These are phyloP conservation scores for Nymphaea thermarum DNA, from an alignment of 164 flowering plant genomes.

Conservation along the genomic window DNA sequence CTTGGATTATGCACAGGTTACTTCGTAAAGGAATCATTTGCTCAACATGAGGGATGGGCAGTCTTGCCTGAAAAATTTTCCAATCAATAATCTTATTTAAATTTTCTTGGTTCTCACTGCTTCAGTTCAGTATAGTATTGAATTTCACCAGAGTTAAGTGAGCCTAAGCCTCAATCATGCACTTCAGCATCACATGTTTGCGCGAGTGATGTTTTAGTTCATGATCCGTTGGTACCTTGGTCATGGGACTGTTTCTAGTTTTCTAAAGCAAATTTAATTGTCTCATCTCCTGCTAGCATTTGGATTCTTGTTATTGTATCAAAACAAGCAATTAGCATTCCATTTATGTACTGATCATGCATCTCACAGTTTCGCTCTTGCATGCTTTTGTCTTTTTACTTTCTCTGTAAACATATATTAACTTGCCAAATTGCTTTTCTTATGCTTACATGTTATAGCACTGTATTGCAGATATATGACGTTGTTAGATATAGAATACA, in stretches of 20 bases:
- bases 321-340: too few species aligned
- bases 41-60: background rate
- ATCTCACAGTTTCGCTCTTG: background rate
- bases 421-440: background rate
- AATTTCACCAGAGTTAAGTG: too few species aligned
- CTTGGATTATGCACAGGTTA: constrained; percentile 93
- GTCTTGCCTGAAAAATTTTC: background rate
- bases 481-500: constrained; percentile 88
- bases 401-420: background rate
- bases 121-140: background rate
- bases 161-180: too few species aligned
- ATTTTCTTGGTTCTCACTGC: background rate
- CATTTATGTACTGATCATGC: too few species aligned
- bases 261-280: too few species aligned
- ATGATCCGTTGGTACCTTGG: too few species aligned
- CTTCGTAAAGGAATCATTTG: background rate
- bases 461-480: constrained; percentile 70
- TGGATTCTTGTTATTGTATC: too few species aligned
- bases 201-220: too few species aligned
- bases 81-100: background rate
- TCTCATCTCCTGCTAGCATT: too few species aligned
- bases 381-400: background rate
- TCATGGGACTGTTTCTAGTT: too few species aligned
- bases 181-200: too few species aligned
- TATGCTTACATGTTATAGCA: background rate